Conservation (phyloP, 805 yeast genomes). For the Wickerhamiella sorbophila region DNA sequence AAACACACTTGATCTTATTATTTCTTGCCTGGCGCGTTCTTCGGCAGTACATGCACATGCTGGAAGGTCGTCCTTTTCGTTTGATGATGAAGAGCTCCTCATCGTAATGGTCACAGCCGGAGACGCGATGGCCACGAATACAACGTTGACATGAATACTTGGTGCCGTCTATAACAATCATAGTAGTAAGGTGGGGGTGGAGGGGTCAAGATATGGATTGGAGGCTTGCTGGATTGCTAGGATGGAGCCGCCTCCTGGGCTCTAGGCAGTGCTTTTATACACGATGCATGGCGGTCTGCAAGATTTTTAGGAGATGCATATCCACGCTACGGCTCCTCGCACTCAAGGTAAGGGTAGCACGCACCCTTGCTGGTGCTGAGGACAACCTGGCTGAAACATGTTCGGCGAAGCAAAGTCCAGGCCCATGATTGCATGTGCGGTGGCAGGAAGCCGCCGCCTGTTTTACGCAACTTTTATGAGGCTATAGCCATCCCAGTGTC, state of each 20-base stretch:
- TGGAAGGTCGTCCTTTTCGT: constrained; percentile 91
- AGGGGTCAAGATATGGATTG: no score
- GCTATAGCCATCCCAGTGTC: no score
- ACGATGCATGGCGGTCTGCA: neutral
- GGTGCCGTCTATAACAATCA: constrained; percentile 85
- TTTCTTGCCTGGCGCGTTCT: constrained; percentile 19
- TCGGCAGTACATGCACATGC: constrained; percentile 74
- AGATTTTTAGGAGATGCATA: neutral
- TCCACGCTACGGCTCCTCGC: no score
- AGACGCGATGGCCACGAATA: constrained; percentile 91
- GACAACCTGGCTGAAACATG: no score
- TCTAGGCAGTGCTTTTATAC: neutral
- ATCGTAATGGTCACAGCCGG: constrained; percentile 85
- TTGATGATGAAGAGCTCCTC: constrained; percentile 85
- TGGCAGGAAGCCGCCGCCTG: no score
- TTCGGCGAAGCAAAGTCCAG: no score
- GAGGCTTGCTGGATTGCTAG: no score
- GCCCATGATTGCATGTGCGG: no score
- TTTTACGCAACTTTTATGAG: no score
- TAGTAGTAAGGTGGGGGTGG: no score
- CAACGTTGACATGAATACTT: constrained; percentile 95
- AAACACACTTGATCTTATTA: constrained; percentile 24
- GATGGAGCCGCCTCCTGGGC: neutral
- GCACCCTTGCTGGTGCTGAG: no score
- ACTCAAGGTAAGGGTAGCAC: no score